A percentile compares a stretch with the other conserved stretches of the same genome.
Conservation (phyloP, 345 rosid genomes). For the Microcos paniculata region DNA sequence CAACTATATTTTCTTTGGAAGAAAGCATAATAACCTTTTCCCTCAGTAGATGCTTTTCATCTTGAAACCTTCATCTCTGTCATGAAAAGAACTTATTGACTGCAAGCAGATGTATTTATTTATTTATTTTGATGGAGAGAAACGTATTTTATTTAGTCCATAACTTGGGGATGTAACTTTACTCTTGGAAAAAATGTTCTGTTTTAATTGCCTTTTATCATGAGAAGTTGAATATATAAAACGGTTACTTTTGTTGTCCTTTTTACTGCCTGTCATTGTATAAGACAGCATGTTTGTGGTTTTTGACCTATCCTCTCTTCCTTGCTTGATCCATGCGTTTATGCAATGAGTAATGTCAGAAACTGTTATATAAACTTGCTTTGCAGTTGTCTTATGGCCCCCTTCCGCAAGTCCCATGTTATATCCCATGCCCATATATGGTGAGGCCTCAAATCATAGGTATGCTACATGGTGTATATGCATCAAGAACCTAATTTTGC, state of each 20-base stretch:
- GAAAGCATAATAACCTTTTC: background rate
- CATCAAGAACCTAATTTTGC: conserved; percentile 2
- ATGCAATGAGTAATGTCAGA: background rate
- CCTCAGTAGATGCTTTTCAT: background rate
- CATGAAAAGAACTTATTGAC: conserved; percentile 1
- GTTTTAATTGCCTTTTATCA: background rate
- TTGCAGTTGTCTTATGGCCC: conserved; percentile 83
- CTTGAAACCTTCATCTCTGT: background rate
- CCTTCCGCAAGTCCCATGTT: conserved; percentile 82
- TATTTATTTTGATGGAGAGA: background rate
- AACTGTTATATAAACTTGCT: conserved; percentile 1
- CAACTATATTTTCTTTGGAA: background rate
- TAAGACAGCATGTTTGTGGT: conserved; percentile 1
- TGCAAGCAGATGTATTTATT: background rate
- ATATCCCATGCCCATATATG: conserved; percentile 84
- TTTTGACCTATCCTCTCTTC: background rate
- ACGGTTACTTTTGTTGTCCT: background rate
- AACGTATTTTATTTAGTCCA: background rate
- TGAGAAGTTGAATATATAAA: background rate
- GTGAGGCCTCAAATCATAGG: conserved; percentile 98
- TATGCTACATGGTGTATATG: conserved; percentile 28
- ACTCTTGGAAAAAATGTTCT: background rate
- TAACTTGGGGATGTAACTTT: background rate
- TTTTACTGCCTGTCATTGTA: background rate
- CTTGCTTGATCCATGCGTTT: background rate